These are phyloP conservation scores for Pyrenula massariospora DNA, from an alignment of 495 filamentous ascomycete genomes.

Conservation along the genomic window DNA sequence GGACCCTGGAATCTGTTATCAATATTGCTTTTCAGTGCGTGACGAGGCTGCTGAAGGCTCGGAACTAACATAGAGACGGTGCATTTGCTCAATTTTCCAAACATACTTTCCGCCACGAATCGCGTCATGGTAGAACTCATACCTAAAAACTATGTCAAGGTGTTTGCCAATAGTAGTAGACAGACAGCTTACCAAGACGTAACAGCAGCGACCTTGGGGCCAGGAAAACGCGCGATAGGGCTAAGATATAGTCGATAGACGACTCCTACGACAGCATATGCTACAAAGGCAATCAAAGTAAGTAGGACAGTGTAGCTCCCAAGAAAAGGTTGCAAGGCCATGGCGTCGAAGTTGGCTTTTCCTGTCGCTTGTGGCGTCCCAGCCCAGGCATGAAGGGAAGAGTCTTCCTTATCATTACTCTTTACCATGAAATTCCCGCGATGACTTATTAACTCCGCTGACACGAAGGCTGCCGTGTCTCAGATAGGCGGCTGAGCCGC, in stretches of 20 bases:
- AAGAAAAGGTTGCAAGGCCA: too few relatives aligned
- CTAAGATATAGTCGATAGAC: conserved; percentile 19
- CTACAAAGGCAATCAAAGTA: too few relatives aligned
- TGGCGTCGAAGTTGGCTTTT: conserved; percentile 16
- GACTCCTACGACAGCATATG: conserved; percentile 1
- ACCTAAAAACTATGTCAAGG: conserved; percentile 2
- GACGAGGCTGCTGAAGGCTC: neutral
- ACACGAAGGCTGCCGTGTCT: too few relatives aligned
- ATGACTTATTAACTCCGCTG: too few relatives aligned
- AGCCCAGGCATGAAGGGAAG: conserved; percentile 2
- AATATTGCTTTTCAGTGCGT: too few relatives aligned
- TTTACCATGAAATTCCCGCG: too few relatives aligned
- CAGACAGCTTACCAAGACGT: conserved; percentile 1
- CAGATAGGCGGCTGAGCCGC: too few relatives aligned
- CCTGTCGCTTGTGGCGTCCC: conserved; percentile 1
- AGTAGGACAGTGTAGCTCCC: too few relatives aligned
- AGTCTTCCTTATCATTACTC: too few relatives aligned
- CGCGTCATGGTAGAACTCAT: conserved; percentile 9
- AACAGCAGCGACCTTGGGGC: conserved; percentile 14
- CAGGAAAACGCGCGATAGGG: conserved; percentile 13
- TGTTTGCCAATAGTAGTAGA: too few relatives aligned
- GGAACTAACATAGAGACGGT: conserved; percentile 20
- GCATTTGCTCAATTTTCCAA: conserved; percentile 4
- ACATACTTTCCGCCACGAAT: conserved; percentile 1
- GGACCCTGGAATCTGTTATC: conserved; percentile 25